phyloP scores from a whole-genome alignment of 2,329 filamentous ascomycete species.

The Alternaria brassicicola region DNA sequence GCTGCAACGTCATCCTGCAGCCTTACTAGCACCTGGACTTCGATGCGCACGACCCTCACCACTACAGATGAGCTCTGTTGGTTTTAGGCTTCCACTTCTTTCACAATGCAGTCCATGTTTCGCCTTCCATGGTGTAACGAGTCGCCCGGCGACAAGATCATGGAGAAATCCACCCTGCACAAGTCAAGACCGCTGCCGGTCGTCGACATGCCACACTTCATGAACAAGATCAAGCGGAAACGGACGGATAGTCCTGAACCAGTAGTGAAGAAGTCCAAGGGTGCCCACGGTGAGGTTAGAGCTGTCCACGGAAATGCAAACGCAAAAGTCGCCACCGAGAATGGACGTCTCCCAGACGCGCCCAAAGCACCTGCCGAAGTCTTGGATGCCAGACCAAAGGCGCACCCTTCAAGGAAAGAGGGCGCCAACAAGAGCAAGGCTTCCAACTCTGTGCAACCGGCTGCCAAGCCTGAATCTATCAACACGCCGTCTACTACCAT shows the following conservation, averaged over 20 bases:
- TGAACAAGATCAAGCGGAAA: constrained; percentile 65
- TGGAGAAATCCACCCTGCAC: constrained; percentile 51
- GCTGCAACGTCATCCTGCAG: constrained; percentile 43
- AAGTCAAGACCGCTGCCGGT: constrained; percentile 53
- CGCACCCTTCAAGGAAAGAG: constrained; percentile 40
- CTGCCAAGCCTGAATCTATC: constrained; percentile 32
- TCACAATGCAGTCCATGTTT: constrained; percentile 59
- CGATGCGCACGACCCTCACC: constrained; percentile 41
- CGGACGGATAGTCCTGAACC: constrained; percentile 57
- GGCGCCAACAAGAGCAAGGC: constrained; percentile 39
- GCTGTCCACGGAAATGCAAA: constrained; percentile 17
- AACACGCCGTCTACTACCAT: constrained; percentile 33
- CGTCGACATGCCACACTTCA: constrained; percentile 53
- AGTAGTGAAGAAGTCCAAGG: constrained; percentile 50
- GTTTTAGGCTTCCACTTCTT: constrained; percentile 44
- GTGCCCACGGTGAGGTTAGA: constrained; percentile 42
- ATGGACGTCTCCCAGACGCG: constrained; percentile 21
- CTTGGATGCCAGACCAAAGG: constrained; percentile 35
- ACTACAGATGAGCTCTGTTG: constrained; percentile 50
- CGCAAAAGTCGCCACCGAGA: constrained; percentile 23
- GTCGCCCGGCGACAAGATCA: constrained; percentile 51
- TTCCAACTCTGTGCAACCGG: constrained; percentile 28
- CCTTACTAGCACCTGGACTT: constrained; percentile 32
- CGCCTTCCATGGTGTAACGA: constrained; percentile 57
- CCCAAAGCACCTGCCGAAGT: constrained; percentile 28